Evolutionary conservation across 768 basidiomycete species (phyloP), one percentile per base, ranked within the genome.

Genomic region (Phaeotremella skinneri): DNA sequence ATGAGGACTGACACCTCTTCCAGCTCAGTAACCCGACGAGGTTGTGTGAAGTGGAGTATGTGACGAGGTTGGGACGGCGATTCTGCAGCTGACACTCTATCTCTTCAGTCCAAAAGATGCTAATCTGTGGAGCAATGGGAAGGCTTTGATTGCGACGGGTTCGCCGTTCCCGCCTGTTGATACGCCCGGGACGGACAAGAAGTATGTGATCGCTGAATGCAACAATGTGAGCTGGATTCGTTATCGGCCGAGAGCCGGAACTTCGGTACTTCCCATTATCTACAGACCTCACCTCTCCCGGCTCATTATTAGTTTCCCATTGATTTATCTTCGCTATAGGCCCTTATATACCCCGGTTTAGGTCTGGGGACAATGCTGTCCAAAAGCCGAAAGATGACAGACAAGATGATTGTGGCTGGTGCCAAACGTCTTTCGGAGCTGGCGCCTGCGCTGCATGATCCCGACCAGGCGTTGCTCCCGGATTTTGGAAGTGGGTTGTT

Each of bases 321-420:
- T n/a, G n/a, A n/a, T n/a, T n/a, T n/a, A n/a, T 4, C 27, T 14
- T 13, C 52, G 5, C 29, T 39, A 13, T 27, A 69, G 69, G 71
- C 68, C 0, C 80, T 91, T 9, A 86, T 91, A 39, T 92, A 90
- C 72, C 90, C 90, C 1, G 91, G 89, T 30, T 82, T 92, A 29
- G 90, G 89, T 1, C 85, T 88, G 56, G 91, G 90, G 4, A 82
- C 88, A 34, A 85, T 91, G 66, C 78, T 90, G 11, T 79, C 84
- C 9, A 79, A 85, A 59, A 84, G 88, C 0, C 80, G 82, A 4
- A 77, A 71, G 6, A 81, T 93, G 66, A 86, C 88, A 1, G 88
- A 91, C 74, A 83, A 81, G n/a, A 91, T 93, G 91, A 87, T 93
- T 11, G 63, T 90, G 39, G 87, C 87, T 2, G 90, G 88, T 7